Evolutionary conservation across 345 rosid species (phyloP).

Genomic region (Microthlaspi erraticum): DNA sequence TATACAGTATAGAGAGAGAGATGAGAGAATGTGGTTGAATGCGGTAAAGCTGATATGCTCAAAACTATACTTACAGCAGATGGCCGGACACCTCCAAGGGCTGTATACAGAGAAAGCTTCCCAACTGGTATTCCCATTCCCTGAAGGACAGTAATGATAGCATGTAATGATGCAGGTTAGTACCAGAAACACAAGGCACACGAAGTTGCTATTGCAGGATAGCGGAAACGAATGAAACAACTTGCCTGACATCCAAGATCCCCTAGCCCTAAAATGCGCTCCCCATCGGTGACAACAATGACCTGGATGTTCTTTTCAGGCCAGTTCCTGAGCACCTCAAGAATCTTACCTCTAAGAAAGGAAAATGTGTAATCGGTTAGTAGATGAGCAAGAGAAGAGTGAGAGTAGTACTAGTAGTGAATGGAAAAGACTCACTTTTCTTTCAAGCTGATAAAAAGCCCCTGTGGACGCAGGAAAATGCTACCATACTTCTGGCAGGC

Average conservation of each 20-base stretch:
- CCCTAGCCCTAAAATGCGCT: slow-evolving; percentile 93
- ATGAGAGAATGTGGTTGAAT: slow-evolving; percentile 14
- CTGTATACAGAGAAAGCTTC: slow-evolving; percentile 89
- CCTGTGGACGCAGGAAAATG: slow-evolving; percentile 96
- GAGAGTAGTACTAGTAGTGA: slow-evolving; percentile 1
- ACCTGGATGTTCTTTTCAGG: slow-evolving; percentile 93
- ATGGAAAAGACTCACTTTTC: slow-evolving; percentile 64
- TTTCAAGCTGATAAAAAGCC: slow-evolving; percentile 89
- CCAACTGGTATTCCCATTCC: slow-evolving; percentile 99
- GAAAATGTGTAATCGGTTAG: neutral
- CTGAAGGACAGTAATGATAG: slow-evolving; percentile 43
- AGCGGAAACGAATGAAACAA: slow-evolving; percentile 19
- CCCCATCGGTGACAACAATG: slow-evolving; percentile 96
- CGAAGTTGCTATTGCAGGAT: too few relatives aligned
- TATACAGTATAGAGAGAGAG: neutral
- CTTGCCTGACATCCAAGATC: slow-evolving; percentile 97
- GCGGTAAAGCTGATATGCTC: slow-evolving; percentile 15
- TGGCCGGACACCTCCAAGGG: slow-evolving; percentile 97
- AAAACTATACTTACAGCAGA: slow-evolving; percentile 73
- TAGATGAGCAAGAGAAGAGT: slow-evolving; percentile 28
- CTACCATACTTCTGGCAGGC: slow-evolving; percentile 99
- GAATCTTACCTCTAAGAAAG: slow-evolving; percentile 76
- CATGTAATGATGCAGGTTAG: slow-evolving; percentile 11
- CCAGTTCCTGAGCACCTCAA: slow-evolving; percentile 92
- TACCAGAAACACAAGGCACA: too few relatives aligned